Percentiles rank a stretch among this genome's conserved stretches.
These are phyloP conservation scores for Kokia cookei DNA, from an alignment of 441 rosid species.

Conservation along the genomic window DNA sequence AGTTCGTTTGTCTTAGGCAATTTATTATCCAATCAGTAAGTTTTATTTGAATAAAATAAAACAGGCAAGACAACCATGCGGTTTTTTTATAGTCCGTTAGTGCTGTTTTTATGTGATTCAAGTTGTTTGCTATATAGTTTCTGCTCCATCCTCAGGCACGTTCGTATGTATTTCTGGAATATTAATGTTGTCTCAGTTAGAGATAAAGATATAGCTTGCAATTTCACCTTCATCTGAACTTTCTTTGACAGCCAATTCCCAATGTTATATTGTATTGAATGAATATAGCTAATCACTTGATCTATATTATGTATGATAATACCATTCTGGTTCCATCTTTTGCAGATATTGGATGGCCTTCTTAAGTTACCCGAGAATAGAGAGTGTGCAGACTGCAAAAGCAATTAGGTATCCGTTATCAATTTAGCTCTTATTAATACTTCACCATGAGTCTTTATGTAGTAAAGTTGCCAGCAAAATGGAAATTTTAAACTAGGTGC, in stretches of 20 bases:
- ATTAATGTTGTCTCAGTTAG: not conserved
- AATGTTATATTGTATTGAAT: not conserved
- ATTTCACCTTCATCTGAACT: not conserved
- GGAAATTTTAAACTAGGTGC: not conserved
- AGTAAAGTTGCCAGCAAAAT: not conserved
- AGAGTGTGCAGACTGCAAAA: conserved; percentile 63
- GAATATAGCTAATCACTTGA: not conserved
- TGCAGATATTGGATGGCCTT: conserved; percentile 59
- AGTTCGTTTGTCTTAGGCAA: not conserved
- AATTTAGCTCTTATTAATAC: not conserved
- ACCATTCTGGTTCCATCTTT: not conserved
- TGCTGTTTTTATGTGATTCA: not conserved
- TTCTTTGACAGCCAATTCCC: not conserved
- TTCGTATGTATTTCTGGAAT: not conserved
- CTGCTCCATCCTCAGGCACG: not conserved
- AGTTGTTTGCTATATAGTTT: not conserved
- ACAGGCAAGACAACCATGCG: not conserved
- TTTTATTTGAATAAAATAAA: not conserved
- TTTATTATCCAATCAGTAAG: not conserved
- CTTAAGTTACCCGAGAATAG: conserved; percentile 54
- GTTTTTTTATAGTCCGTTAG: not conserved
- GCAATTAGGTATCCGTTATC: conserved; percentile 37
- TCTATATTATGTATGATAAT: not conserved
- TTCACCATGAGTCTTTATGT: not conserved
- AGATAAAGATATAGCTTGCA: not conserved